Evolutionary conservation across 73 alveolate genomes (phyloP), one percentile per base, ranked within the genome.

Genomic region (Tetrahymena borealis): DNA sequence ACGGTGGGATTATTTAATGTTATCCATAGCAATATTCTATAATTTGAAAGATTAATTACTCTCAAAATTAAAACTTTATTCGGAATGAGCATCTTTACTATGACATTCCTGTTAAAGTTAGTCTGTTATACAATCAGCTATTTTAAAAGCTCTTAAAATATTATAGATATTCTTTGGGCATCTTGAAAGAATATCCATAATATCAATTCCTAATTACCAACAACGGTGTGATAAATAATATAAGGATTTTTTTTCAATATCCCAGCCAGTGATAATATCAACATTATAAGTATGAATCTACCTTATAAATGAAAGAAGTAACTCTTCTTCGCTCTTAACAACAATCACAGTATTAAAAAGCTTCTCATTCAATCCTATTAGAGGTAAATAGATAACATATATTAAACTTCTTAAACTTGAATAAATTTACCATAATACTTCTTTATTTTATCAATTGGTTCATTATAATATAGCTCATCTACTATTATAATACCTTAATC

Each of bases 191-290:
- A 60, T 60, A 60, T 60, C 85, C 85, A 60, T 60, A 18, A 60
- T 35, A 60, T 60, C 85, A 2, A 60, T 60, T 13, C 85, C 85
- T 18, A 18, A n/a, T n/a, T 60, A 9, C 91, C 96, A 97, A 9
- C 97, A 97, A 90, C 99, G 78, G 85, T 97, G 97, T 40, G 95
- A 78, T 20, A 96, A 92, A 91, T 94, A 97, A 5, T 98, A 98
- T 10, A 97, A 93, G 33, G 98, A 94, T 91, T 91, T 77, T 11
- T 95, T 93, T 93, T 96, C 97, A 36, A 98, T 97, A 79, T 97
- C 99, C 94, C 91, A 96, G 31, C 99, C 99, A 15, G 96, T 94
- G 35, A 97, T 90, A 10, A 97, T 96, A 91, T 97, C 99, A 18
- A 98, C 99, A 92, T 97, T 98, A 91, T 93, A 95, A 60, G 10